Base-by-base conservation (phyloP, 2,329 filamentous ascomycete species). In the Aureobasidium sp. region DNA sequence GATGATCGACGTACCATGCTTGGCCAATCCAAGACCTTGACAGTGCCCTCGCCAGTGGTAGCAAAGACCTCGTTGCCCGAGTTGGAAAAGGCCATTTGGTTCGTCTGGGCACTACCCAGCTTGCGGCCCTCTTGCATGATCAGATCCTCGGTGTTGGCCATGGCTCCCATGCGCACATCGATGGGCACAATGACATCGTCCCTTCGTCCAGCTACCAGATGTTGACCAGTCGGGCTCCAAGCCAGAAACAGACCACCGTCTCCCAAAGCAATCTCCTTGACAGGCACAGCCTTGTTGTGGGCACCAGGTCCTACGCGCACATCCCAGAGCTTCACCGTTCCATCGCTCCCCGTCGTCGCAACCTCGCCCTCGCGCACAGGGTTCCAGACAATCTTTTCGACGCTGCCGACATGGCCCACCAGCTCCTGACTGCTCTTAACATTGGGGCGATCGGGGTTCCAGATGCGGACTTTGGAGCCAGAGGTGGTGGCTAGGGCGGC, bases 401-500 rank as follows among this genome's bases (percentile, higher is more conserved):
- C 85, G 31, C 81, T 74, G 29, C 84, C 81, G 6, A 79, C 70
- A 39, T 70, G 68, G 4, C 68, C 68, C 62, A 70, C 69, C 64
- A 92, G 81, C 70, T 91, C 88, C 0, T 88, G 92, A 11, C 87
- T 89, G 71, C 87, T 86, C 67, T 87, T 87, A 41, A 89, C 84
- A 67, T 88, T 85, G 2, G 86, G 82, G 69, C 87, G 86, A 67
- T 93, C 89, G 1, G 88, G 87, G 67, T 92, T 92, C 89, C 89
- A 93, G 52, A 92, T 87, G 68, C 89, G 85, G 60, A 93, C 75
- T 67, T 83, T 84, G 70, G 90, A 87, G 27, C 81, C 78, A 6
- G 87, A 83, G 3, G 91, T 91, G 0, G 92, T 95, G 0, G 93
- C 93, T 64, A 97, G 86, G 64, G 94, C 80, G 9, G 85, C 88